phyloP scores from a whole-genome alignment of 1,284 basidiomycete genomes.

The Sanghuangporus sanghuang region DNA sequence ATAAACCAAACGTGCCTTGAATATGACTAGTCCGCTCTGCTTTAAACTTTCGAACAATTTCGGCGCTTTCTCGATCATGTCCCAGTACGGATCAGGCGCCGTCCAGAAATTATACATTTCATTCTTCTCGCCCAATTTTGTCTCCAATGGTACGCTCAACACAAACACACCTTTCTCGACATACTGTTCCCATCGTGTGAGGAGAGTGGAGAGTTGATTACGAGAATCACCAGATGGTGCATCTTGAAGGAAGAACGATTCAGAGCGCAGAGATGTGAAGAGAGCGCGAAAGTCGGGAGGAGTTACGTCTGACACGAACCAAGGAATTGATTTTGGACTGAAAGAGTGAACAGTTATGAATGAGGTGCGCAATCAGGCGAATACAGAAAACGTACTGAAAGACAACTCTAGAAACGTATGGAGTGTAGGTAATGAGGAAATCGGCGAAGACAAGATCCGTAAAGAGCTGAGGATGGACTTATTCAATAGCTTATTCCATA shows the following conservation, averaged over 20 bases:
- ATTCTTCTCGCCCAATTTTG: slow-evolving; percentile 51
- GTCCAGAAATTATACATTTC: slow-evolving; percentile 76
- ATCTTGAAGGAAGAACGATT: slow-evolving; percentile 45
- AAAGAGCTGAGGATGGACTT: slow-evolving; percentile 54
- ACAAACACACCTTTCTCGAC: slow-evolving; percentile 67
- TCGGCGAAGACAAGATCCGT: slow-evolving; percentile 95
- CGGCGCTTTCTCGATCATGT: slow-evolving; percentile 61
- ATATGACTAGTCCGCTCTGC: slow-evolving; percentile 78
- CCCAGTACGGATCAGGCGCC: slow-evolving; percentile 76
- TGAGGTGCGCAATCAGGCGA: not conserved
- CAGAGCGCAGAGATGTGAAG: slow-evolving; percentile 50
- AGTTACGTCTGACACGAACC: slow-evolving; percentile 92
- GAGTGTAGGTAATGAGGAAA: slow-evolving; percentile 85
- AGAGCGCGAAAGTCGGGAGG: slow-evolving; percentile 68
- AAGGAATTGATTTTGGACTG: slow-evolving; percentile 85
- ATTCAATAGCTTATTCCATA: not conserved
- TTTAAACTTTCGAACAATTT: slow-evolving; percentile 56
- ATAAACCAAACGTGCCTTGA: slow-evolving; percentile 58
- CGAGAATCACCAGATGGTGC: slow-evolving; percentile 25
- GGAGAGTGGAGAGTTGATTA: slow-evolving; percentile 54
- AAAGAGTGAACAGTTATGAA: slow-evolving; percentile 10
- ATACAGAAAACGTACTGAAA: slow-evolving; percentile 69
- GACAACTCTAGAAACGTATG: slow-evolving; percentile 73
- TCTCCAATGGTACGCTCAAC: slow-evolving; percentile 66
- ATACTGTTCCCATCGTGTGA: slow-evolving; percentile 70